Evolutionary conservation across 2,329 filamentous ascomycete genomes (phyloP), one percentile per base, ranked within the genome.

Genomic region (Colletotrichum trifolii): DNA sequence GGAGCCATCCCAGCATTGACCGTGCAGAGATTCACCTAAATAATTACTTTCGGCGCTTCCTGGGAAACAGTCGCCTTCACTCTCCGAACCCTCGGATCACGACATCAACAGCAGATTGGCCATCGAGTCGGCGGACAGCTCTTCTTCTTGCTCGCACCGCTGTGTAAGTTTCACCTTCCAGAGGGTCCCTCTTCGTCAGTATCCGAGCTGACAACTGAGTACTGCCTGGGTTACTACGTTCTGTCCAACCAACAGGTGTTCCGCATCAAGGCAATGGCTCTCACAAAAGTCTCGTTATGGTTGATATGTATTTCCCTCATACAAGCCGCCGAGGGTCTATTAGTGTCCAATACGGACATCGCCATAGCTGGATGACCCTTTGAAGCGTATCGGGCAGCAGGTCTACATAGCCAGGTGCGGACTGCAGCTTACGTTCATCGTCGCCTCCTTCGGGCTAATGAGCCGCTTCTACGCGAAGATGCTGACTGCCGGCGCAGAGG

Each of bases 291-390:
- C 17, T 17, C 17, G 17, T 17, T 2, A 17, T 17, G 46, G 70
- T 79, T 84, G n/a, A 42, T 79, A 39, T 80, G 79, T 12, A 85
- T 85, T 71, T 25, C 25, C 3, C 60, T 85, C 13, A 72, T 83
- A 36, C 82, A 85, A 69, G 75, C 72, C 12, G 73, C 64, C 2
- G 79, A 77, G 35, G 82, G 81, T 15, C 71, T 71, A 25, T 72
- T 82, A 65, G 68, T 78, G 9, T 76, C 76, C 12, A 74, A 66
- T 53, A 69, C 73, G 2, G 67, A 71, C 15, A 66, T 67, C 8
- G 60, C 53, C 17, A 12, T 67, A 13, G n/a, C n/a, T n/a, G n/a
- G 61, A 71, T 8, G 67, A 70, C 13, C 68, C 69, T n/a, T 58
- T 71, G 67, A 63, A 77, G 64, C 65, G 71, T 54, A 71, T 73